Percentiles rank a stretch among this genome's conserved stretches.
Evolutionary conservation across 2,329 filamentous ascomycete species (phyloP).

Genomic region (Magnaporthiopsis incrustans): DNA sequence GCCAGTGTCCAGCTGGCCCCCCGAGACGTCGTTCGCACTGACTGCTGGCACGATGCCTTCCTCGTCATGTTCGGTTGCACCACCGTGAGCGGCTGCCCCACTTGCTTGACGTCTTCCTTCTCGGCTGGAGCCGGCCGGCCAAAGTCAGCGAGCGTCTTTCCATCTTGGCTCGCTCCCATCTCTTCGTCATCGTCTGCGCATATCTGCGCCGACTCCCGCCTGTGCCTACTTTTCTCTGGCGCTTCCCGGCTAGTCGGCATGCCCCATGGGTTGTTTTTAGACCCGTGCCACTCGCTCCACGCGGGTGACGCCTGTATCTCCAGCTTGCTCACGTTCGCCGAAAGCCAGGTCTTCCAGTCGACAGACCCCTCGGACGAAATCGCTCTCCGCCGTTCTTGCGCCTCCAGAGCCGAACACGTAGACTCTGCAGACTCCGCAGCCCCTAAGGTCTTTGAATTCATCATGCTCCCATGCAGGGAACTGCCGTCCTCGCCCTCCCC

Average conservation of each 20-base stretch:
- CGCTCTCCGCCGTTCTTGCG: constrained; percentile 12
- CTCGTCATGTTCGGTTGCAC: constrained; percentile 6
- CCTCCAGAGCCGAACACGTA: not conserved
- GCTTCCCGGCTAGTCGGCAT: not conserved
- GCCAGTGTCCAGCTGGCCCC: not conserved
- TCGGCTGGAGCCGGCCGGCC: not conserved
- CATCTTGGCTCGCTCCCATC: not conserved
- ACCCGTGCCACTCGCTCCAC: not conserved
- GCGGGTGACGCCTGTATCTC: constrained; percentile 23
- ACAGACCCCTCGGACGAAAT: constrained; percentile 26
- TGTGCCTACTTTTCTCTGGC: not conserved
- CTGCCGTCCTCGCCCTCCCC: not conserved
- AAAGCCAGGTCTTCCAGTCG: constrained; percentile 49
- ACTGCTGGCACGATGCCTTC: not conserved
- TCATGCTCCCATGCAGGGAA: not conserved
- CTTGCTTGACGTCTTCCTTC: not conserved
- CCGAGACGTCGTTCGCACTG: not conserved
- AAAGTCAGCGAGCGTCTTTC: not conserved
- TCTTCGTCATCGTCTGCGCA: constrained; percentile 4
- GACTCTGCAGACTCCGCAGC: not conserved
- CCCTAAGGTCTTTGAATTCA: not conserved
- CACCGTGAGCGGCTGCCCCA: not conserved
- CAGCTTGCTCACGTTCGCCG: constrained; percentile 40
- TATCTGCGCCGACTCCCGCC: constrained; percentile 6
- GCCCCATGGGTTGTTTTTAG: not conserved